These are phyloP conservation scores for Tetrahymena thermophila DNA, from an alignment of 73 alveolate species.

Conservation along the genomic window DNA sequence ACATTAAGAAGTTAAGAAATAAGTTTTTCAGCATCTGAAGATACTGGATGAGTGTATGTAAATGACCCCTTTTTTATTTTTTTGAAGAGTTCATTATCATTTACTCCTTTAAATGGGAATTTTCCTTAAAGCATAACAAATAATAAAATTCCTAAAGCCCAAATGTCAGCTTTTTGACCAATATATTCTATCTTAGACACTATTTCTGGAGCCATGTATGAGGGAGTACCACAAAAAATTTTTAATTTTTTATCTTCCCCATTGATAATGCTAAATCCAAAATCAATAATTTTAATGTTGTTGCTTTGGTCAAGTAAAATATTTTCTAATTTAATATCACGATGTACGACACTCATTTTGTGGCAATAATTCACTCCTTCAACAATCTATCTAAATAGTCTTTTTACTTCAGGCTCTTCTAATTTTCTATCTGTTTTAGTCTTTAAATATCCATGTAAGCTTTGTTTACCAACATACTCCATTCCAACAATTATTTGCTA, in stretches of 20 bases:
- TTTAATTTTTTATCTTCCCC: constrained; percentile 52
- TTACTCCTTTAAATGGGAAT: constrained; percentile 60
- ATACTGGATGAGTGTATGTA: constrained; percentile 23
- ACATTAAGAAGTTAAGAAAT: constrained; percentile 40
- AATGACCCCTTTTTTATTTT: constrained; percentile 47
- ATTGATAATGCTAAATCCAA: constrained; percentile 38
- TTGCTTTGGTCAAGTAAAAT: constrained; percentile 15
- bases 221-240: constrained; percentile 78
- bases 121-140: constrained; percentile 59
- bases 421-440: constrained; percentile 49
- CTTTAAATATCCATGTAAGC: constrained; percentile 27
- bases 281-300: not conserved
- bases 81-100: constrained; percentile 54
- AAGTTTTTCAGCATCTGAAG: constrained; percentile 25
- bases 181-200: constrained; percentile 51
- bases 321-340: constrained; percentile 67
- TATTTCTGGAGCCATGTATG: constrained; percentile 82
- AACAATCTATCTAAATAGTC: constrained; percentile 24
- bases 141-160: constrained; percentile 75
- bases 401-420: constrained; percentile 52
- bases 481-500: constrained; percentile 63
- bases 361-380: not conserved
- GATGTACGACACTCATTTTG: constrained; percentile 15
- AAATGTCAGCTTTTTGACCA: constrained; percentile 68
- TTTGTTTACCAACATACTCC: constrained; percentile 54